Percentiles rank a stretch among this genome's conserved stretches.
Conservation (phyloP, 768 basidiomycete species). For the Boletus huronensis region DNA sequence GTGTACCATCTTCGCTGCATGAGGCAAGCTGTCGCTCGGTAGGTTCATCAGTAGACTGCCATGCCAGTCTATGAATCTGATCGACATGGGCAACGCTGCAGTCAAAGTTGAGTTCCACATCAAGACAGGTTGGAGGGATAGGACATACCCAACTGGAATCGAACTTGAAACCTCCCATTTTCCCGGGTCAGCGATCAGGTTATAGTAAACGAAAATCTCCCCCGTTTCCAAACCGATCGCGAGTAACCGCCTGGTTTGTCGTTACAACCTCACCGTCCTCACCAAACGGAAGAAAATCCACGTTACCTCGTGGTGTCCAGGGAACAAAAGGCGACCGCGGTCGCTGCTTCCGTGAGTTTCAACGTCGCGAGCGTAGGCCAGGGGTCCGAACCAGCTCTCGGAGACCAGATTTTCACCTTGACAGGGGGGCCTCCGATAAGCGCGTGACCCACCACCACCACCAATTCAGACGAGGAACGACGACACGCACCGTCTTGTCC, state of each 20-base stretch:
- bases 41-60: slow-evolving; percentile 50
- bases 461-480: neutral
- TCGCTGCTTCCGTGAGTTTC: slow-evolving; percentile 73
- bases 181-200: slow-evolving; percentile 25
- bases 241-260: slow-evolving; percentile 46
- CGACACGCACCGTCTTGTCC: slow-evolving; percentile 76
- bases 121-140: neutral
- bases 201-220: slow-evolving; percentile 59
- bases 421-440: neutral
- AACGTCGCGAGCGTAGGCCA: slow-evolving; percentile 64
- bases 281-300: slow-evolving; percentile 8
- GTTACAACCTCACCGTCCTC: neutral
- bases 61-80: slow-evolving; percentile 78
- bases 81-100: slow-evolving; percentile 68
- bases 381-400: slow-evolving; percentile 30
- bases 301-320: slow-evolving; percentile 39
- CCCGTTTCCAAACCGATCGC: slow-evolving; percentile 88
- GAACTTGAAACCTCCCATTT: slow-evolving; percentile 48
- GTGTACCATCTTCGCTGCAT: slow-evolving; percentile 90
- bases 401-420: slow-evolving; percentile 86
- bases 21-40: slow-evolving; percentile 63
- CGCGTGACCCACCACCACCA: neutral
- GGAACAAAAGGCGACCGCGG: slow-evolving; percentile 69
- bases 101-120: neutral
- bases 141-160: slow-evolving; percentile 50